These are phyloP conservation scores for Candida sanyiensis DNA, from an alignment of 805 yeast genomes.

Conservation along the genomic window DNA sequence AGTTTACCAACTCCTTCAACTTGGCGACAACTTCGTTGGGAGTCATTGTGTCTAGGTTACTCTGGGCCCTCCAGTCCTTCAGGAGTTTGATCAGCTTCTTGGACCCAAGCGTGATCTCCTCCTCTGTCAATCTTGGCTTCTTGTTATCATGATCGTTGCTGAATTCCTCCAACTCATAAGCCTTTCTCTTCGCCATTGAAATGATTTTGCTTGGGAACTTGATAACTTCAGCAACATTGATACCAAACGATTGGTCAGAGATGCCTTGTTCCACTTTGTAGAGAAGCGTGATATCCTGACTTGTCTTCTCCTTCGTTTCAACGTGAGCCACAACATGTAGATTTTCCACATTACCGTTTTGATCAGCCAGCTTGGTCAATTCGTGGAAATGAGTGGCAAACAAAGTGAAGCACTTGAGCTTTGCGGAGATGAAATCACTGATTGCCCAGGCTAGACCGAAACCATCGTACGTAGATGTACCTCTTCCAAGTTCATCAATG, in stretches of 20 bases:
- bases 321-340: slow-evolving; percentile 92
- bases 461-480: slow-evolving; percentile 82
- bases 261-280: slow-evolving; percentile 97
- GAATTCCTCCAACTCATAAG: slow-evolving; percentile 74
- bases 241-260: slow-evolving; percentile 93
- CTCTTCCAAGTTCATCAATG: slow-evolving; percentile 91
- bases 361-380: slow-evolving; percentile 70
- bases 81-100: slow-evolving; percentile 38
- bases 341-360: slow-evolving; percentile 61
- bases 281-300: slow-evolving; percentile 74
- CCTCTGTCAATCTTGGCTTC: slow-evolving; percentile 43
- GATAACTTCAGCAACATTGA: slow-evolving; percentile 94
- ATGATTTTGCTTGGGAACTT: slow-evolving; percentile 88
- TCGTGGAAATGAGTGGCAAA: slow-evolving; percentile 99
- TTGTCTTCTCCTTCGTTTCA: slow-evolving; percentile 37
- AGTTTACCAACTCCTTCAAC: slow-evolving; percentile 31
- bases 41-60: slow-evolving; percentile 16
- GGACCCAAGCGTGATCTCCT: slow-evolving; percentile 52
- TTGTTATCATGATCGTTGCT: slow-evolving; percentile 36
- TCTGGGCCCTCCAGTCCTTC: slow-evolving; percentile 30
- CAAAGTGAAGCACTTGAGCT: slow-evolving; percentile 70
- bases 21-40: slow-evolving; percentile 36
- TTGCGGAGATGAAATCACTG: slow-evolving; percentile 71
- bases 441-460: slow-evolving; percentile 98
- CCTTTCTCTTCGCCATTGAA: slow-evolving; percentile 92